These are phyloP conservation scores for Boehmeria nivea DNA, from an alignment of 306 rosid genomes.

Conservation along the genomic window DNA sequence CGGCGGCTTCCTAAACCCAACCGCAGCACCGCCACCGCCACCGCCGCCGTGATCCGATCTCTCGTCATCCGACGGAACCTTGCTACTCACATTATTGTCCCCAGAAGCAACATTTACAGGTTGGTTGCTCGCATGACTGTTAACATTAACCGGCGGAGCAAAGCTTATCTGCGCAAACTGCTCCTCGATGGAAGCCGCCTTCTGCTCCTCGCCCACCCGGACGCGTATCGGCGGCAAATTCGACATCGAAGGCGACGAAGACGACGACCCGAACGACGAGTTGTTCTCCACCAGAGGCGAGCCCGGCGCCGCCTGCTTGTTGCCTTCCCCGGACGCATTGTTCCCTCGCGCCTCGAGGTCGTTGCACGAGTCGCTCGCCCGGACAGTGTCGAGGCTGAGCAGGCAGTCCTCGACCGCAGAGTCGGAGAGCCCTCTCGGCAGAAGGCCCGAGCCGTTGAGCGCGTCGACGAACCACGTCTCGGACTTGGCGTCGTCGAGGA, in stretches of 20 bases:
- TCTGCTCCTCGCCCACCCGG: conserved; percentile 51
- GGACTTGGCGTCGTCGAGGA: conserved; percentile 73
- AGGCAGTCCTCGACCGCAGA: conserved; percentile 48
- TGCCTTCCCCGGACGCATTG: conserved; percentile 23
- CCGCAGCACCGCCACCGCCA: conserved; percentile 15
- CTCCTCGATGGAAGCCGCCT: conserved; percentile 52
- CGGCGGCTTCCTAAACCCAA: conserved; percentile 65
- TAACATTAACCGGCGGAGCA: conserved; percentile 33
- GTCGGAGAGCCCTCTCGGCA: conserved; percentile 55
- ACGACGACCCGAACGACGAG: conserved; percentile 48
- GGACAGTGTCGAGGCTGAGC: conserved; percentile 48
- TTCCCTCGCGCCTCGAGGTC: conserved; percentile 50
- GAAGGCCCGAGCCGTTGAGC: conserved; percentile 56
- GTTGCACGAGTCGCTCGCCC: conserved; percentile 51
- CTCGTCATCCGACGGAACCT: conserved; percentile 64
- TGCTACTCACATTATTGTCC: conserved; percentile 36
- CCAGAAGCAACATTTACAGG: conserved; percentile 10
- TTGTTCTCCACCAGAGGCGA: conserved; percentile 57
- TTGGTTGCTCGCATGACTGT: not conserved
- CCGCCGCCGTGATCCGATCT: conserved; percentile 47
- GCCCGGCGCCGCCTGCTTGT: conserved; percentile 35
- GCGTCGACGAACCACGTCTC: conserved; percentile 97
- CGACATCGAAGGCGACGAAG: conserved; percentile 62
- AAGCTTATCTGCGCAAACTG: conserved; percentile 59
- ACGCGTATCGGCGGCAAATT: conserved; percentile 88